Conservation (phyloP, 176 grass and related monocot species). For the Oryza longistaminata region DNA sequence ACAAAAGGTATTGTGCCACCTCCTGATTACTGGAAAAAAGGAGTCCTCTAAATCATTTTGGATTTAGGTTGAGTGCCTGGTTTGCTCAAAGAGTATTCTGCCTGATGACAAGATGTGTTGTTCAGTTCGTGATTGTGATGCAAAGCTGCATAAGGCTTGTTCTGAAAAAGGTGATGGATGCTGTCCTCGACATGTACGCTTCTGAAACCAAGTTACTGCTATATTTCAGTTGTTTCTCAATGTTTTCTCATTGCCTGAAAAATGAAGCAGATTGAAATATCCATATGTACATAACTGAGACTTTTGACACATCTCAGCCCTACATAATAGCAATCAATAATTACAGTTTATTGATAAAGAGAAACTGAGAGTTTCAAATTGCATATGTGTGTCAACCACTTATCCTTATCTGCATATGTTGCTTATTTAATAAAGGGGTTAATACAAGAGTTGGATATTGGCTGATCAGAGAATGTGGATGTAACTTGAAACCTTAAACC, state of each 20-base stretch:
- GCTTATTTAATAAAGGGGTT: background rate
- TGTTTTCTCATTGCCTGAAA: constrained; percentile 13
- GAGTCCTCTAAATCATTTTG: constrained; percentile 39
- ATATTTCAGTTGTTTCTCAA: background rate
- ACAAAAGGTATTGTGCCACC: background rate
- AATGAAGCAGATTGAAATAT: background rate
- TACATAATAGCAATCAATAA: background rate
- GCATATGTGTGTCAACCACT: background rate
- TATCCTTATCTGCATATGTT: background rate
- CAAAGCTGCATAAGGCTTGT: constrained; percentile 65
- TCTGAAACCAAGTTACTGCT: constrained; percentile 23
- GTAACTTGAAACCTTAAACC: background rate
- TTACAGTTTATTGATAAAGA: constrained; percentile 20
- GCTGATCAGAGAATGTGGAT: background rate
- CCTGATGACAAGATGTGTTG: constrained; percentile 63
- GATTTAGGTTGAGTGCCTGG: constrained; percentile 66
- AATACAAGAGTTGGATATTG: constrained; percentile 28
- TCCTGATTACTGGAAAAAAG: constrained; percentile 39
- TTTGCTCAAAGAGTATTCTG: constrained; percentile 58
- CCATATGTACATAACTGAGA: background rate
- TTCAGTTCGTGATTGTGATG: constrained; percentile 51
- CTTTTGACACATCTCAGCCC: constrained; percentile 10
- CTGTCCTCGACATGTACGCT: constrained; percentile 78
- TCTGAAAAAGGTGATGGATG: constrained; percentile 45
- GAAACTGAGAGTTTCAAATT: background rate